phyloP scores from a whole-genome alignment of 306 rosid species.

The Medicago ruthenica region DNA sequence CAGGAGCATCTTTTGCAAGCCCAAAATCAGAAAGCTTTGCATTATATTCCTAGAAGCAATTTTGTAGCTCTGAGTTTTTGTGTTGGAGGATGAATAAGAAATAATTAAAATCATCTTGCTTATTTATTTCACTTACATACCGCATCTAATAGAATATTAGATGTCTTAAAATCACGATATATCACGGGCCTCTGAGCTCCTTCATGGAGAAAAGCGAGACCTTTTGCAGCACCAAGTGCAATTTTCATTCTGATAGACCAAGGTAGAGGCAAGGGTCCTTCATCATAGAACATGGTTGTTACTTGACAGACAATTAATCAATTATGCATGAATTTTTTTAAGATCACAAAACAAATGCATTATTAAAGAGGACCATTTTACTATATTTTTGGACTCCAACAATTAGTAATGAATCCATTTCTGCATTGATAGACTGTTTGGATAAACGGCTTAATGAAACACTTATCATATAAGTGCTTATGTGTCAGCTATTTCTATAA shows the following conservation, averaged over 20 bases:
- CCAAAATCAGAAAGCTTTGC: constrained; percentile 98
- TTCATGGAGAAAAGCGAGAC: constrained; percentile 95
- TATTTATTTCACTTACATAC: constrained; percentile 54
- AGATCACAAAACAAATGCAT: constrained; percentile 34
- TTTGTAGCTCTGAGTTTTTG: constrained; percentile 28
- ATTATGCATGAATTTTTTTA: constrained; percentile 8
- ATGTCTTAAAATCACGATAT: constrained; percentile 97
- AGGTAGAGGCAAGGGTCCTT: constrained; percentile 98
- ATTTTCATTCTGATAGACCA: constrained; percentile 97
- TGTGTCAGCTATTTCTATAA: background rate
- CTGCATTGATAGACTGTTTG: background rate
- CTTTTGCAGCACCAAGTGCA: constrained; percentile 96
- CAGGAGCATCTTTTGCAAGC: constrained; percentile 98
- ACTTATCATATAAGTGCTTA: background rate
- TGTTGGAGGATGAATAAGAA: constrained; percentile 24
- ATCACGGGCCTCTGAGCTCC: constrained; percentile 84
- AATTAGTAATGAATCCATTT: background rate
- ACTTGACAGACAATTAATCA: constrained; percentile 46
- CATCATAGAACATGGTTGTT: constrained; percentile 56
- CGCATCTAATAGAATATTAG: constrained; percentile 91
- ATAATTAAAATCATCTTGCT: constrained; percentile 23
- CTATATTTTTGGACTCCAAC: background rate
- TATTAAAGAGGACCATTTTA: background rate
- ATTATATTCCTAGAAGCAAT: constrained; percentile 75
- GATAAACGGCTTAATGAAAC: background rate